Evolutionary conservation across 2,329 filamentous ascomycete genomes (phyloP).

Genomic region (Neofusicoccum umdonicola): DNA sequence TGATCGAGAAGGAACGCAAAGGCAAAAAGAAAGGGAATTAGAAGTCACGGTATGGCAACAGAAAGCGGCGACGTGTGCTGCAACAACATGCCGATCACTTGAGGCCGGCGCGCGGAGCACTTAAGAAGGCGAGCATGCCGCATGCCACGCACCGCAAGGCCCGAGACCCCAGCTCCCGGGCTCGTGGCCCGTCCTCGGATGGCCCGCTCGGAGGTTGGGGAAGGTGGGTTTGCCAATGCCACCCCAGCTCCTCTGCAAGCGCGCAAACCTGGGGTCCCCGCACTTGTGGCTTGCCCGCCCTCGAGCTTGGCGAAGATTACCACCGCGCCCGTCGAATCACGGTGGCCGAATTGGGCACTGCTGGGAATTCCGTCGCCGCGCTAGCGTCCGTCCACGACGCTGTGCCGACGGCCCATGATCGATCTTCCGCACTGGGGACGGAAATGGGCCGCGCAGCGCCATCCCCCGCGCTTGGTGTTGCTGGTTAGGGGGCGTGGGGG

Average conservation of each 20-base stretch:
- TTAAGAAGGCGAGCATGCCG: background rate
- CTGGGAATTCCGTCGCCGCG: background rate
- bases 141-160: background rate
- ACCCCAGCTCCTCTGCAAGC: background rate
- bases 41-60: background rate
- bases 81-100: background rate
- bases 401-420: background rate
- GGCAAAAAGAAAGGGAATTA: background rate
- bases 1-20: too few relatives aligned
- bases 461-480: background rate
- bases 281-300: background rate
- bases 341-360: background rate
- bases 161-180: background rate
- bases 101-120: background rate
- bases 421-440: background rate
- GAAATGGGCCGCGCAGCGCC: background rate
- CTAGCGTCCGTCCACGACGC: background rate
- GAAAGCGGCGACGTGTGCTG: background rate
- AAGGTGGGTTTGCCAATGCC: background rate
- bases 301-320: background rate
- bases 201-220: background rate
- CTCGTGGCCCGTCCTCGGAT: background rate
- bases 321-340: background rate
- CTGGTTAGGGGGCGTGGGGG: background rate
- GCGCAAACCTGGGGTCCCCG: conserved; percentile 7